phyloP scores from a whole-genome alignment of 2,329 filamentous ascomycete genomes.

The Talaromyces amestolkiae region DNA sequence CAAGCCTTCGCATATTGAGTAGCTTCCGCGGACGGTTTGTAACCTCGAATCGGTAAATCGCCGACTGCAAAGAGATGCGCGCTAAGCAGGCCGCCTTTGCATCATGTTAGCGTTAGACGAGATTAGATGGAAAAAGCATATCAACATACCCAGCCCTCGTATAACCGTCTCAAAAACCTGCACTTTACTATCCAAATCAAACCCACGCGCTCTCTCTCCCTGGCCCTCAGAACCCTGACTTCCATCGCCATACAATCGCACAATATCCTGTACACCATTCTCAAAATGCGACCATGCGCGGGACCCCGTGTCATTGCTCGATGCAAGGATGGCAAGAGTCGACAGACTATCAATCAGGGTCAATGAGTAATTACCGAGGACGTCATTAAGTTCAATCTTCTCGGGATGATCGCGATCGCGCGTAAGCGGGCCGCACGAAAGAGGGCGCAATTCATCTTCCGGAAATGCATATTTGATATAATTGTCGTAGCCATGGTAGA shows the following conservation, averaged over 20 bases:
- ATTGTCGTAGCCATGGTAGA: constrained; percentile 94
- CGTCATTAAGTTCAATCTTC: constrained; percentile 88
- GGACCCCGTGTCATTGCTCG: constrained; percentile 53
- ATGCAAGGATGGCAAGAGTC: constrained; percentile 87
- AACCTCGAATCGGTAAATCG: constrained; percentile 81
- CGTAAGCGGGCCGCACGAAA: constrained; percentile 79
- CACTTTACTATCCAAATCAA: constrained; percentile 95
- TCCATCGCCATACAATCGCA: constrained; percentile 84
- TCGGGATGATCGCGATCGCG: constrained; percentile 76
- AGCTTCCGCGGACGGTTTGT: constrained; percentile 54
- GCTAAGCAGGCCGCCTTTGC: constrained; percentile 75
- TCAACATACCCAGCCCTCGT: constrained; percentile 58
- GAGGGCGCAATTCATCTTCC: constrained; percentile 87
- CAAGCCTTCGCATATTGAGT: constrained; percentile 40
- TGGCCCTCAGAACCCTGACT: constrained; percentile 64
- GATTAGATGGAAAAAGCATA: not conserved
- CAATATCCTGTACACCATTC: constrained; percentile 70
- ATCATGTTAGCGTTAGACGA: not conserved
- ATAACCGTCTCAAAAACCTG: constrained; percentile 99
- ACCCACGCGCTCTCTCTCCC: constrained; percentile 73
- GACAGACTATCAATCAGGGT: constrained; percentile 94
- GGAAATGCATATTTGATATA: constrained; percentile 94
- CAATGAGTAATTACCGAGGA: constrained; percentile 93
- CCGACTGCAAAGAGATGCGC: constrained; percentile 91
- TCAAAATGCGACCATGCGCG: constrained; percentile 75